Base-by-base conservation (phyloP, 2,329 filamentous ascomycete species). In the Fusarium fracticaudum region DNA sequence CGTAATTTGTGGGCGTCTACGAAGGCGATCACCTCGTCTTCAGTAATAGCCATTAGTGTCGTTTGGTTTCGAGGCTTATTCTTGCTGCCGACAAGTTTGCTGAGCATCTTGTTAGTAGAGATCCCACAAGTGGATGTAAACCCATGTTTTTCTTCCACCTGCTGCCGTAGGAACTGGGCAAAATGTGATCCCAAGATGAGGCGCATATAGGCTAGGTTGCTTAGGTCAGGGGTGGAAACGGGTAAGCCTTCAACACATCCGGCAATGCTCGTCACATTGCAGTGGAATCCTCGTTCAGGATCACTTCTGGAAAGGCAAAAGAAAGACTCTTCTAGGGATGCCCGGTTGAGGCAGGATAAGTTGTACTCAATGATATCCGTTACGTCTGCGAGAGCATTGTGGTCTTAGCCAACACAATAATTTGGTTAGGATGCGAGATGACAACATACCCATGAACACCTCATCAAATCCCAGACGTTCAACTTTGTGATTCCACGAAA, bases 391-490 rank as follows among this genome's bases (percentile, higher is more conserved):
- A 47, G 43, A 20, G 10, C 26, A 51, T 40, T 24, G 37, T 40
- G 26, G 26, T 24, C 47, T 61, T 60, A 70, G 72, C 57, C 41
- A 66, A 50, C 54, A 20, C 60, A 51, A 48, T 37, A 47, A 48
- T 60, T 53, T 55, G 38, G 26, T n/a, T n/a, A 35, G 43, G 35
- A n/a, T 22, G 14, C 24, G 33, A n/a, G 44, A 61, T 47, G 41
- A 37, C 29, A 35, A 71, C 80, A 50, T 77, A 85, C 84, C 84
- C 86, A 85, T 81, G 53, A 86, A 86, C 57, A 97, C 92, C 86
- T 98, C 96, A 80, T 98, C 96, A 73, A 98, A 94, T 0, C 96
- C 96, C 35, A 98, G 85, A 29, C 93, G 89, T 83, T 98, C 95
- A 5, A 92, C 91, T 70, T 90, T 93, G 40, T 86, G 86, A 71